phyloP scores from a whole-genome alignment of 2,329 filamentous ascomycete genomes.

The Gliomastix tumulicola region DNA sequence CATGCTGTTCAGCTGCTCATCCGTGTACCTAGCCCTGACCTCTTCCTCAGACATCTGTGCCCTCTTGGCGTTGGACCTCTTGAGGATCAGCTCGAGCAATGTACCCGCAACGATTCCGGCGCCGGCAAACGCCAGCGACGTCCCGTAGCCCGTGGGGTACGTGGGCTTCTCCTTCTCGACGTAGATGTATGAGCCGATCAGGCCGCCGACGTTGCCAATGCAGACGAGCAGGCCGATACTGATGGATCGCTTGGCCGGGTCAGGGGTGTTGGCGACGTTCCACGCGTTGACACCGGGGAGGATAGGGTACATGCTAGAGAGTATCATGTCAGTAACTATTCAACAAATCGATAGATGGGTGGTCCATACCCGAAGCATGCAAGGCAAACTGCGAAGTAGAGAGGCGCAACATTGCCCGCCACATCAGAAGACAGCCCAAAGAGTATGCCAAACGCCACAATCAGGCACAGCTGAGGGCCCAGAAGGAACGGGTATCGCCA shows the following conservation, averaged over 20 bases:
- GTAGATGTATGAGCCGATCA: constrained; percentile 31
- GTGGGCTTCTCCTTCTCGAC: constrained; percentile 20
- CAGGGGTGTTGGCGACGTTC: constrained; percentile 29
- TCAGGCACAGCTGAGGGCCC: constrained; percentile 20
- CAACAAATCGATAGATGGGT: too few relatives aligned
- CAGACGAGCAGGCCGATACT: constrained; percentile 31
- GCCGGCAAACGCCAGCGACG: constrained; percentile 18
- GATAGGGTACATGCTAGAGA: constrained; percentile 31
- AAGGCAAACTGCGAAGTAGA: constrained; percentile 35
- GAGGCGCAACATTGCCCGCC: constrained; percentile 27
- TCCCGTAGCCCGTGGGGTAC: constrained; percentile 27
- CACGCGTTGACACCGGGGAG: constrained; percentile 31
- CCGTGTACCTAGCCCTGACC: constrained; percentile 15
- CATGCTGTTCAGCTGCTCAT: constrained; percentile 18
- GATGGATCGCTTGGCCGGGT: constrained; percentile 29
- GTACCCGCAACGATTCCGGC: constrained; percentile 6
- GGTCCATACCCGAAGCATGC: constrained; percentile 20
- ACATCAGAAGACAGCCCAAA: constrained; percentile 27
- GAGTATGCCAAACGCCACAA: constrained; percentile 26
- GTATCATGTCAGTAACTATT: not conserved
- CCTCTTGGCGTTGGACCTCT: constrained; percentile 13
- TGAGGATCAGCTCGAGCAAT: constrained; percentile 4
- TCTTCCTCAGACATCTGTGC: constrained; percentile 14
- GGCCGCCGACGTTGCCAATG: constrained; percentile 27
- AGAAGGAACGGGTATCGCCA: constrained; percentile 32